These are phyloP conservation scores for Irpex sp. DNA, from an alignment of 1,284 basidiomycete genomes.

Conservation along the genomic window DNA sequence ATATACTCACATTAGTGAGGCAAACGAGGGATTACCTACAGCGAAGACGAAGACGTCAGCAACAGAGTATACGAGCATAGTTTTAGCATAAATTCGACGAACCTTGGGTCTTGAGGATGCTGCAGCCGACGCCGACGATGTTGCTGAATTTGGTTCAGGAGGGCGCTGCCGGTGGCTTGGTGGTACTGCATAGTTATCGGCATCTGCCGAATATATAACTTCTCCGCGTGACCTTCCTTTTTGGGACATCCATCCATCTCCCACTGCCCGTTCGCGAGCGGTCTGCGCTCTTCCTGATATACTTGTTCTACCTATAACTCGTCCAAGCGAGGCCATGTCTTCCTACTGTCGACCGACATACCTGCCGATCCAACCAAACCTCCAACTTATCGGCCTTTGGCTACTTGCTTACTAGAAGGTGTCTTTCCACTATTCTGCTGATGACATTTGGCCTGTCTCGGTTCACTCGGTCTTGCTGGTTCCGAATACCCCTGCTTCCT, in stretches of 20 bases:
- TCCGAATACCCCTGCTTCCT: no score
- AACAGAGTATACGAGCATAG: constrained; percentile 15
- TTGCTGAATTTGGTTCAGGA: constrained; percentile 16
- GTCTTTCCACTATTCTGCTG: no score
- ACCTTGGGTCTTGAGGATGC: constrained; percentile 34
- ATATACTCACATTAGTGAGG: constrained; percentile 22
- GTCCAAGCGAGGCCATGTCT: no score
- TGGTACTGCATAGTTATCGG: constrained; percentile 27
- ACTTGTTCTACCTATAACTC: no score
- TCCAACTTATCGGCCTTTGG: no score
- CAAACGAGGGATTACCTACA: constrained; percentile 14
- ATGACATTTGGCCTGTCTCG: no score
- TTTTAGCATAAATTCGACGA: constrained; percentile 13
- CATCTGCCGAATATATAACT: constrained; percentile 17
- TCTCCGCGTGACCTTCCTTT: constrained; percentile 3
- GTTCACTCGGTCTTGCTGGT: no score
- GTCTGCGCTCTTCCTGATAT: no score
- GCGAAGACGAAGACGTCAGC: constrained; percentile 8
- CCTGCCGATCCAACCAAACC: no score
- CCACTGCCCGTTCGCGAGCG: no score
- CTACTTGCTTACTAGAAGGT: no score
- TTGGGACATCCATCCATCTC: background rate
- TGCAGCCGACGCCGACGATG: constrained; percentile 30
- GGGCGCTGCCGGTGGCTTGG: constrained; percentile 24
- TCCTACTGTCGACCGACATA: no score